Evolutionary conservation across 805 yeast genomes (phyloP), one percentile per base, ranked within the genome.

Genomic region (Starmerella apis): DNA sequence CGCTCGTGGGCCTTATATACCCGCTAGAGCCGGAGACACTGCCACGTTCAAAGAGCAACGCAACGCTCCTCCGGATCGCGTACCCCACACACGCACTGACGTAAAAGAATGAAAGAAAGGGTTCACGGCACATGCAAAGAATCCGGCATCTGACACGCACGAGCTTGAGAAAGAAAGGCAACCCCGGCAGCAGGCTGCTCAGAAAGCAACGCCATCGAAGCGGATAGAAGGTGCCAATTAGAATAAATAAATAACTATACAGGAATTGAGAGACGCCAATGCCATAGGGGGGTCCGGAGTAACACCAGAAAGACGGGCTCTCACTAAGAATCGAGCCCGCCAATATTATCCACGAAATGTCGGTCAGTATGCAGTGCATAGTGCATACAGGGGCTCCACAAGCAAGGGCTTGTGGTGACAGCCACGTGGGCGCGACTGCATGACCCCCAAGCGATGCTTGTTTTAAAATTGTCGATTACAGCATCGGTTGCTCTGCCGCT

Each of bases 21-120:
- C 11, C 23, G 31, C 8, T 9, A 30, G n/a, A 6, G 39, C 7
- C 20, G 18, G n/a, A 5, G 11, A 35, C 22, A 10, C 20, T 16
- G 19, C 28, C 25, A 19, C 36, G 43, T n/a, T 3, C 24, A 7
- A 18, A 27, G 7, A 27, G 35, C 25, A 16, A 27, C 23, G 35
- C 25, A 16, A 27, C 23, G 11, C 24, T 18, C 18, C 14, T 33
- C 14, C 32, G 45, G 18, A 19, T 28, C 25, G 35, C 45, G 35
- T 7, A 22, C 45, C 45, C 35, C 45, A n/a, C 35, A 41, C 43
- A n/a, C 30, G 30, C 43, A 38, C 11, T 24, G 43, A 24, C 30
- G 43, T 11, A 20, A 20, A 38, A 3, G 7, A 27, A 27, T 11
- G 14, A n/a, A n/a, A 16, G 8, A 4, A 23, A 24, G 43, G 43